Conservation (phyloP, 2,329 filamentous ascomycete species). For the Penicillium fuscoglaucum region DNA sequence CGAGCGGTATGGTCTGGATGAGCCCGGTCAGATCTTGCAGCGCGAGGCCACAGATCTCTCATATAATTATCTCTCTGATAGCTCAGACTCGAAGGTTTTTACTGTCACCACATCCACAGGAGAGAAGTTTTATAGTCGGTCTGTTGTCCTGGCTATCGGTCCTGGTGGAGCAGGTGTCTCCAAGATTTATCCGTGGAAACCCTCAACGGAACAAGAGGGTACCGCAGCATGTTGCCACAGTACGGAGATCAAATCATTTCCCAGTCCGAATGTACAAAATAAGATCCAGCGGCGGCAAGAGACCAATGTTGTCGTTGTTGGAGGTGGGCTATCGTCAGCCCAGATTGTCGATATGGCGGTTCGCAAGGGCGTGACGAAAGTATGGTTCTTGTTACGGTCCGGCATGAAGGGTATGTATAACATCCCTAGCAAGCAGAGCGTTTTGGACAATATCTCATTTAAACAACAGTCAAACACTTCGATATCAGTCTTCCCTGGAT, state of each 20-base stretch:
- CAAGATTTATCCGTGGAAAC: constrained; percentile 51
- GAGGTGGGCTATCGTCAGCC: constrained; percentile 73
- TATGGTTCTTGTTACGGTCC: constrained; percentile 69
- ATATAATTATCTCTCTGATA: constrained; percentile 48
- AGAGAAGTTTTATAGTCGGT: constrained; percentile 56
- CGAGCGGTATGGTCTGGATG: constrained; percentile 58
- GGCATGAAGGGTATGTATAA: constrained; percentile 44
- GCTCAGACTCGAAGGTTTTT: constrained; percentile 60
- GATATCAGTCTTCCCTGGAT: constrained; percentile 78
- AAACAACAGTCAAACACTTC: constrained; percentile 65
- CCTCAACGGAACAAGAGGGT: constrained; percentile 42
- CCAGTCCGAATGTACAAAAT: constrained; percentile 52
- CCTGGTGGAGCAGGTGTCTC: constrained; percentile 65
- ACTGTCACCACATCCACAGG: constrained; percentile 59
- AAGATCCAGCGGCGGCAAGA: constrained; percentile 53
- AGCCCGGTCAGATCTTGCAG: constrained; percentile 56
- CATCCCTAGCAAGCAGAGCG: neutral
- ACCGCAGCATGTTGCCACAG: constrained; percentile 59
- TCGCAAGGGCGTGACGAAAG: constrained; percentile 63
- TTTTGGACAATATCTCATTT: constrained; percentile 6
- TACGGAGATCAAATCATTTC: constrained; percentile 62
- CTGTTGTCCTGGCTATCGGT: constrained; percentile 70
- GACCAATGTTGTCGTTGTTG: constrained; percentile 70
- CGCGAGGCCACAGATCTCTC: constrained; percentile 62
- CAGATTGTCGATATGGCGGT: constrained; percentile 70